A percentile compares a stretch with the other conserved stretches of the same genome.
Conservation (phyloP, 768 basidiomycete genomes). For the Mycena floridula region DNA sequence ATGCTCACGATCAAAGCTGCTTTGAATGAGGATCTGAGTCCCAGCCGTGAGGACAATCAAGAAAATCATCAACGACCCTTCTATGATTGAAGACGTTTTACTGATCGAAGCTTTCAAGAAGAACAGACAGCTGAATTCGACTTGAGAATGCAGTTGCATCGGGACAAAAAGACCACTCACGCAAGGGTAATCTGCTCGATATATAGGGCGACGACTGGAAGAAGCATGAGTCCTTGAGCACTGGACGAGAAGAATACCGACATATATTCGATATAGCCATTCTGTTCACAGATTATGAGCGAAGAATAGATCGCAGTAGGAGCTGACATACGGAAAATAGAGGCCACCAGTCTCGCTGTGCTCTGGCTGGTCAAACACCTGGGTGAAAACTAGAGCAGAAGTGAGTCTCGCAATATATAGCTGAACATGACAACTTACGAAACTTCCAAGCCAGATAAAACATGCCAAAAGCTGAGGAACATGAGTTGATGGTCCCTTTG, state of each 20-base stretch:
- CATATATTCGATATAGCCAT: slow-evolving; percentile 47
- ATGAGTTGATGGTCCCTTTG: neutral
- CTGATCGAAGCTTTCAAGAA: slow-evolving; percentile 47
- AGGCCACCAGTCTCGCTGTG: slow-evolving; percentile 41
- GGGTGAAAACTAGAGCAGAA: slow-evolving; percentile 32
- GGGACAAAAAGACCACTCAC: too few species aligned
- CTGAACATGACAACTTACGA: slow-evolving; percentile 22
- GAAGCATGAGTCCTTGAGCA: slow-evolving; percentile 6
- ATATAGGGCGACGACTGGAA: slow-evolving; percentile 59
- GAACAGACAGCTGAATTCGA: too few species aligned
- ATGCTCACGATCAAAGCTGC: slow-evolving; percentile 34
- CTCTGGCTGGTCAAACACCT: slow-evolving; percentile 48
- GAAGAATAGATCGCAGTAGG: too few species aligned
- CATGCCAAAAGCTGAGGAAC: slow-evolving; percentile 38
- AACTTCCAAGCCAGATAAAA: slow-evolving; percentile 60
- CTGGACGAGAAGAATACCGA: slow-evolving; percentile 23
- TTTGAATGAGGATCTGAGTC: slow-evolving; percentile 31
- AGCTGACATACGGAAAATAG: slow-evolving; percentile 38
- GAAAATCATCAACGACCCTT: slow-evolving; percentile 53
- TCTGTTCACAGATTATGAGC: too few species aligned
- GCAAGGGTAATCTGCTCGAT: slow-evolving; percentile 62
- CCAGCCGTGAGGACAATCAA: slow-evolving; percentile 47
- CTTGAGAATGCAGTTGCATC: too few species aligned
- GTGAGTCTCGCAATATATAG: neutral
- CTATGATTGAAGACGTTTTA: slow-evolving; percentile 27